These are phyloP conservation scores for Cyamopsis tetragonoloba DNA, from an alignment of 306 rosid species.

Conservation along the genomic window DNA sequence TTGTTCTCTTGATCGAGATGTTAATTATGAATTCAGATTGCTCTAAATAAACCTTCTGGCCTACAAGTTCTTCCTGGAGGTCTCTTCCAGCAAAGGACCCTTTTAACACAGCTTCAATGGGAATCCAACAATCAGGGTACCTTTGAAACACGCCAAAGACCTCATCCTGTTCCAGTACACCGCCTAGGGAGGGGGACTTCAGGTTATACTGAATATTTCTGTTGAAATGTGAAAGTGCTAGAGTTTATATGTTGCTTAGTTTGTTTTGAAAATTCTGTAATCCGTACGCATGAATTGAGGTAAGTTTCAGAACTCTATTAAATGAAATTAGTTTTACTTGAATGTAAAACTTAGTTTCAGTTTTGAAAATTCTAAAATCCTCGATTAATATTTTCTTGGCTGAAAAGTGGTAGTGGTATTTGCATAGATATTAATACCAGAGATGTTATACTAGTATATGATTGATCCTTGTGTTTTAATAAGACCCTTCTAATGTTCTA, in stretches of 20 bases:
- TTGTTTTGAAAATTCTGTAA: slow-evolving; percentile 3
- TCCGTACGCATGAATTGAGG: slow-evolving; percentile 7
- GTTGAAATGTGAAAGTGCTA: slow-evolving; percentile 10
- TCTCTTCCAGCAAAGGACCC: slow-evolving; percentile 93
- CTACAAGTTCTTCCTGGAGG: slow-evolving; percentile 97
- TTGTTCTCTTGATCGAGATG: slow-evolving; percentile 4
- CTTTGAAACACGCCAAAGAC: slow-evolving; percentile 28
- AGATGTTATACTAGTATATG: neutral
- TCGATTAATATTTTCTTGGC: neutral
- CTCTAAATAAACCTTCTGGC: slow-evolving; percentile 83
- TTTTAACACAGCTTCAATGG: slow-evolving; percentile 79
- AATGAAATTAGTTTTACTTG: neutral
- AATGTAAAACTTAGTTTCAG: neutral
- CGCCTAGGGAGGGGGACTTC: slow-evolving; percentile 98
- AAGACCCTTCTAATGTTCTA: slow-evolving; percentile 1
- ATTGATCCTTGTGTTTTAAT: slow-evolving; percentile 5
- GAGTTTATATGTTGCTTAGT: slow-evolving; percentile 9
- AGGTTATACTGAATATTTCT: slow-evolving; percentile 49
- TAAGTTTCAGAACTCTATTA: neutral
- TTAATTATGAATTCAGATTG: slow-evolving; percentile 53
- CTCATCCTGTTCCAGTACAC: slow-evolving; percentile 80
- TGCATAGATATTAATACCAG: neutral
- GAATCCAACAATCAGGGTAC: slow-evolving; percentile 39
- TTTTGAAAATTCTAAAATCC: neutral
- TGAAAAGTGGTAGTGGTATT: slow-evolving; percentile 11